Percentiles rank a stretch among this genome's conserved stretches.
phyloP scores from a whole-genome alignment of 140 eudicot genomes.

The Flaveria floridana region DNA sequence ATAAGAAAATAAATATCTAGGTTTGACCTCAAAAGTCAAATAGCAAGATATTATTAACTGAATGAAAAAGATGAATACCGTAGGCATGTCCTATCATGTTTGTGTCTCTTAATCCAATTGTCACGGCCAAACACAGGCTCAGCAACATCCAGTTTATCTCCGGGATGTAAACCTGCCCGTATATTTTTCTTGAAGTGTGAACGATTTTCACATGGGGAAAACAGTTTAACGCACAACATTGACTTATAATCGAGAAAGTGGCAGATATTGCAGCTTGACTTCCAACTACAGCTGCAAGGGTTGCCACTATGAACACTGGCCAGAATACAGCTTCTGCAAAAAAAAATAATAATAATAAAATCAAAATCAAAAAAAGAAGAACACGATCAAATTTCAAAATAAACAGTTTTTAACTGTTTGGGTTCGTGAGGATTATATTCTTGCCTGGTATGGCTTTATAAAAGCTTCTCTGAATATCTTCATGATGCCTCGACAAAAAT shows the following conservation, averaged over 20 bases:
- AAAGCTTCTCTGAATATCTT: slow-evolving; percentile 55
- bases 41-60: not conserved
- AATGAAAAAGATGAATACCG: slow-evolving; percentile 37
- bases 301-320: slow-evolving; percentile 64
- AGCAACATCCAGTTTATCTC: slow-evolving; percentile 63
- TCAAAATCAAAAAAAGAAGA: not conserved
- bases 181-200: slow-evolving; percentile 57
- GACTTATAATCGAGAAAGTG: slow-evolving; percentile 63
- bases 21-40: slow-evolving; percentile 29
- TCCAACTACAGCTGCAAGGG: slow-evolving; percentile 59
- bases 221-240: slow-evolving; percentile 58
- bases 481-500: slow-evolving; percentile 49
- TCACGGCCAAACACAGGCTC: slow-evolving; percentile 52
- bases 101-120: slow-evolving; percentile 60
- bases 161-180: slow-evolving; percentile 66
- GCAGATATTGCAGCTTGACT: slow-evolving; percentile 74
- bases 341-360: not conserved
- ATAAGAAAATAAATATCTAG: not conserved
- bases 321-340: slow-evolving; percentile 57
- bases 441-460: slow-evolving; percentile 66
- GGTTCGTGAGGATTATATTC: slow-evolving; percentile 10
- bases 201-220: slow-evolving; percentile 66
- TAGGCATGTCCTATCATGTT: slow-evolving; percentile 63
- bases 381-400: slow-evolving; percentile 1
- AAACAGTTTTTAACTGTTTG: not conserved